phyloP scores from a whole-genome alignment of 2,329 filamentous ascomycete genomes.

The Trichoderma sp. region DNA sequence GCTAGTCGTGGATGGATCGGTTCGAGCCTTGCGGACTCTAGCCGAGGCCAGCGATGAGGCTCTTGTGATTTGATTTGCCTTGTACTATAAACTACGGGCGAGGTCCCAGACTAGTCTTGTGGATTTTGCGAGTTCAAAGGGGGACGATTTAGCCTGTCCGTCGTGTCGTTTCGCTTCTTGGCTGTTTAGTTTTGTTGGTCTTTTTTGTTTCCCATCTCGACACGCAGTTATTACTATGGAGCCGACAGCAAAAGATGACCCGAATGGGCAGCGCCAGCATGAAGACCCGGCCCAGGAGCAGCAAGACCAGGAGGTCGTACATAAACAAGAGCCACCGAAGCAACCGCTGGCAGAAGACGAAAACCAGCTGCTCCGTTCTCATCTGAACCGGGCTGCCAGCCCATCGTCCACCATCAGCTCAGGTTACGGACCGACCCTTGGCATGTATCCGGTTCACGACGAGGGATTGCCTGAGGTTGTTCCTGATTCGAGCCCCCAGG shows the following conservation, averaged over 20 bases:
- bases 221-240: not conserved
- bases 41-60: not conserved
- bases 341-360: not conserved
- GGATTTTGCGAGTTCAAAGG: not conserved
- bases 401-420: conserved; percentile 8
- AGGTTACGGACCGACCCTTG: conserved; percentile 11
- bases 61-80: not conserved
- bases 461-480: conserved; percentile 18
- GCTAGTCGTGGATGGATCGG: not conserved
- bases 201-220: not conserved
- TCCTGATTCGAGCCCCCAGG: not conserved
- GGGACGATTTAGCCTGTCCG: not conserved
- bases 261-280: not conserved
- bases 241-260: not conserved
- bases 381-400: not conserved
- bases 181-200: not conserved
- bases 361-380: not conserved
- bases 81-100: not conserved
- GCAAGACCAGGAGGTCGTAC: not conserved
- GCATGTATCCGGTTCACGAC: conserved; percentile 4
- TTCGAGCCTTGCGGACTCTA: not conserved
- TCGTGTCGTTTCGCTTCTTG: not conserved
- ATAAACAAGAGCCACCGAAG: not conserved
- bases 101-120: not conserved
- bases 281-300: not conserved